phyloP scores from a whole-genome alignment of 1,284 basidiomycete species.

The Pulchroboletus neoregius region DNA sequence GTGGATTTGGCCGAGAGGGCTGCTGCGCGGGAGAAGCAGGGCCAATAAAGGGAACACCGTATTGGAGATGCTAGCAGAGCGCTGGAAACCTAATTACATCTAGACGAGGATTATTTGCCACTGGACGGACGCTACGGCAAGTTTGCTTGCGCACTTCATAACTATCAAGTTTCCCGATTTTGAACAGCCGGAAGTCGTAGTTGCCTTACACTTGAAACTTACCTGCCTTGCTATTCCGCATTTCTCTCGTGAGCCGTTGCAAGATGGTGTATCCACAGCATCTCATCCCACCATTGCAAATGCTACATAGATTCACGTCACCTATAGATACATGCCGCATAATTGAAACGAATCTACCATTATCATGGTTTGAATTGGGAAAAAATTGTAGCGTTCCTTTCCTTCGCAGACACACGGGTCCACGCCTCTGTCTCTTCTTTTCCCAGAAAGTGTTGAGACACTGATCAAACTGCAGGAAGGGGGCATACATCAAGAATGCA shows the following conservation, averaged over 20 bases:
- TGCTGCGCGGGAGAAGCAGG: conserved; percentile 52
- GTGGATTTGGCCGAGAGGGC: conserved; percentile 84
- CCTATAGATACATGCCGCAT: conserved; percentile 22
- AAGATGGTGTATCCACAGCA: conserved; percentile 15
- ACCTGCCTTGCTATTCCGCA: conserved; percentile 4
- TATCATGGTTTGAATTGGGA: too few relatives aligned
- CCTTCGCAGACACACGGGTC: too few relatives aligned
- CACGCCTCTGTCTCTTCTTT: neutral
- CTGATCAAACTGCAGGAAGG: neutral
- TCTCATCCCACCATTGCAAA: conserved; percentile 4
- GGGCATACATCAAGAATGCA: too few relatives aligned
- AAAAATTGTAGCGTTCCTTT: too few relatives aligned
- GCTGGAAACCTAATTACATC: conserved; percentile 8
- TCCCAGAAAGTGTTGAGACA: too few relatives aligned
- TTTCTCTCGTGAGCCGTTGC: too few relatives aligned
- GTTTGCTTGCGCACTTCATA: conserved; percentile 11
- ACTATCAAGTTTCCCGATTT: conserved; percentile 11
- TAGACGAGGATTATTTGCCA: conserved; percentile 17
- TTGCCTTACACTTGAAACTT: conserved; percentile 6
- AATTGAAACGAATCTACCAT: too few relatives aligned
- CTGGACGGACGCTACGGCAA: conserved; percentile 8
- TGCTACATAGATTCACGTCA: conserved; percentile 7
- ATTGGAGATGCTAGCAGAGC: neutral
- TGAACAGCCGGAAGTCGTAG: conserved; percentile 2
- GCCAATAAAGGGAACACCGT: conserved; percentile 9